Evolutionary conservation across 2,329 filamentous ascomycete species (phyloP), one percentile per base, ranked within the genome.

Genomic region (Xylariaceae sp.): DNA sequence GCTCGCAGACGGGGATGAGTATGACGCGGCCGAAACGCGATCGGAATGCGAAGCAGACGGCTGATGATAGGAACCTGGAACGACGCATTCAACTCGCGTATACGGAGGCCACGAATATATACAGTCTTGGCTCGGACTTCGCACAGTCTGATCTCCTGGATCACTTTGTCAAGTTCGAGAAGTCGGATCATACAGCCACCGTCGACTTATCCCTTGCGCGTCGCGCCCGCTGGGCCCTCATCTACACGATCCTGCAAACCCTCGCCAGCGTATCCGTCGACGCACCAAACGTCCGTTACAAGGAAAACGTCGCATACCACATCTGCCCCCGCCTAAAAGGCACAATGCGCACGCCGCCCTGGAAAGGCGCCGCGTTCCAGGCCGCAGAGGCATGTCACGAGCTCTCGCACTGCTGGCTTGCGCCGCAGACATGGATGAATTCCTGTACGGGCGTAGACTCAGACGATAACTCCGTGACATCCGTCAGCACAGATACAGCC

Each of bases 171-270:
- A 75, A 76, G 55, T 84, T 84, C 63, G 83, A 87, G 64, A 84
- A 83, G 70, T 65, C 71, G 0, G 82, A 86, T 61, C 74, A 69
- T 3, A 70, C 80, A 1, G 75, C 76, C 23, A 77, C 80, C 47
- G 70, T 82, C 7, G 80, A 85, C 62, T 82, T 82, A 1, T 78
- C 77, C 54, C 76, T 76, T 15, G 83, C 82, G 2, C 80, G 84
- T 1, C 78, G 80, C 9, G 83, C 82, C 8, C 80, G 84, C 18
- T 87, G 84, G 84, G 74, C 85, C 3, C 73, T 87, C 2, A 77
- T 87, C 18, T 87, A 87, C 66, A 81, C 80, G 2, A 73, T 86
- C 9, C 71, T 87, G 13, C 84, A 87, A 70, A 82, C 80, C 0
- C 76, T 87, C 1, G 83, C 83, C 1, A 80, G 80, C 23, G 75